Evolutionary conservation across 768 basidiomycete genomes (phyloP), one percentile per base, ranked within the genome.

Genomic region (Leucocoprinus leucothites): DNA sequence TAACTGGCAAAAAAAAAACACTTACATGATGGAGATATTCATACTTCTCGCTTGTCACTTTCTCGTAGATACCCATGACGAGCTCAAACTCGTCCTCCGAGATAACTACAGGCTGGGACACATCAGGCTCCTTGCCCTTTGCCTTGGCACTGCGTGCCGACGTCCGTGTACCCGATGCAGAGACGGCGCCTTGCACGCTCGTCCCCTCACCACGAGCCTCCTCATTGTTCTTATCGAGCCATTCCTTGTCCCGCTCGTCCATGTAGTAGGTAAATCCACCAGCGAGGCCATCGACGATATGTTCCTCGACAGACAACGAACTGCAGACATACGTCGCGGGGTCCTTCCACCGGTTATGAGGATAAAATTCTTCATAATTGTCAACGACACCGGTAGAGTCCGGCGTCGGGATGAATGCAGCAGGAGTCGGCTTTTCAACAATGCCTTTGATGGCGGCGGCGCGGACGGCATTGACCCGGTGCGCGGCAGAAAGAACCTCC

Each of bases 191-290:
- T 63, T 90, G 89, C 0, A 81, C 79, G 58, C 87, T 91, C 0
- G 90, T 89, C 16, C 93, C 93, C 67, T 94, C 91, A 16, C 89
- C 91, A 13, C 87, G 79, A 1, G 89, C 91, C 54, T 87, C 83
- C 64, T 87, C 87, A 63, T 98, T 97, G 65, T 92, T 93, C 71
- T 85, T 88, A 62, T 91, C 88, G 28, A 99, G 80, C 96, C 96
- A 99, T 60, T 89, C 89, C 64, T 89, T 85, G 73, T 98, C 96
- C 16, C 89, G 86, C 69, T 98, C 97, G 63, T 99, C 96, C 89
- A 98, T 91, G 60, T 84, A 91, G 65, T 98, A 98, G 1, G 86
- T 85, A 70, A 89, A 89, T 0, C 89, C 88, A 61, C 88, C 84
- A 28, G 82, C 72, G 54, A 94, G 80, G 9, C 82, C 83, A 59